A percentile compares a stretch with the other conserved stretches of the same genome.
These are phyloP conservation scores for Hemileccinum impolitum DNA, from an alignment of 768 basidiomycete species.

Conservation along the genomic window DNA sequence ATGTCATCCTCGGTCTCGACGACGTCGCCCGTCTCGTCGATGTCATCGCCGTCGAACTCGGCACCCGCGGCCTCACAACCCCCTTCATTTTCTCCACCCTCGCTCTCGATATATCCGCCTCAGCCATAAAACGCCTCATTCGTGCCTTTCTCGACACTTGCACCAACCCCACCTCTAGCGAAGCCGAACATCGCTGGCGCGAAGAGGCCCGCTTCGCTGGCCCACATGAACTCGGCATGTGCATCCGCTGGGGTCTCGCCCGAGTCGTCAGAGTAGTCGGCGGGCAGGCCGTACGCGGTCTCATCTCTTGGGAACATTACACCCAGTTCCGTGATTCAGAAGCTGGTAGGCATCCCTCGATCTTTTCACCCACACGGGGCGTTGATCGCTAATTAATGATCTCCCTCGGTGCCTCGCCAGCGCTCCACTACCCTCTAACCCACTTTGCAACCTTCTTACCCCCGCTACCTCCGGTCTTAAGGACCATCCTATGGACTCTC, in stretches of 20 bases:
- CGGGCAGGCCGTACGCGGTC: constrained; percentile 74
- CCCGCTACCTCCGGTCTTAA: constrained; percentile 49
- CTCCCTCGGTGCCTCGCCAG: constrained; percentile 29
- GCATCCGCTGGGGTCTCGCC: constrained; percentile 88
- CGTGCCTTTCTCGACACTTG: constrained; percentile 76
- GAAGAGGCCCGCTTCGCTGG: constrained; percentile 84
- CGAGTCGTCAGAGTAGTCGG: constrained; percentile 68
- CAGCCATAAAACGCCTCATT: constrained; percentile 75
- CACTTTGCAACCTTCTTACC: constrained; percentile 72
- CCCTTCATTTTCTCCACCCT: constrained; percentile 90
- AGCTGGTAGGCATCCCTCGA: constrained; percentile 53
- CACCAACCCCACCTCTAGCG: constrained; percentile 27
- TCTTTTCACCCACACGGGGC: constrained; percentile 25
- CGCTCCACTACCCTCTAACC: constrained; percentile 60
- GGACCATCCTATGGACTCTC: constrained; percentile 61
- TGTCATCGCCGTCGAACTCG: constrained; percentile 66
- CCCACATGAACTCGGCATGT: constrained; percentile 87
- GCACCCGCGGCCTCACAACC: constrained; percentile 72
- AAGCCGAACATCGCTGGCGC: constrained; percentile 58
- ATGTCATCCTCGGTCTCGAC: constrained; percentile 74
- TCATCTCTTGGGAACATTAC: constrained; percentile 85
- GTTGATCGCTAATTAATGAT: constrained; percentile 17
- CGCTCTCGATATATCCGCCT: constrained; percentile 78
- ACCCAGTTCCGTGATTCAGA: constrained; percentile 78
- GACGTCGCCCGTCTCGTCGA: constrained; percentile 71